Evolutionary conservation across 2,329 filamentous ascomycete genomes (phyloP), one percentile per base, ranked within the genome.

Genomic region (Byssochlamys sp.): DNA sequence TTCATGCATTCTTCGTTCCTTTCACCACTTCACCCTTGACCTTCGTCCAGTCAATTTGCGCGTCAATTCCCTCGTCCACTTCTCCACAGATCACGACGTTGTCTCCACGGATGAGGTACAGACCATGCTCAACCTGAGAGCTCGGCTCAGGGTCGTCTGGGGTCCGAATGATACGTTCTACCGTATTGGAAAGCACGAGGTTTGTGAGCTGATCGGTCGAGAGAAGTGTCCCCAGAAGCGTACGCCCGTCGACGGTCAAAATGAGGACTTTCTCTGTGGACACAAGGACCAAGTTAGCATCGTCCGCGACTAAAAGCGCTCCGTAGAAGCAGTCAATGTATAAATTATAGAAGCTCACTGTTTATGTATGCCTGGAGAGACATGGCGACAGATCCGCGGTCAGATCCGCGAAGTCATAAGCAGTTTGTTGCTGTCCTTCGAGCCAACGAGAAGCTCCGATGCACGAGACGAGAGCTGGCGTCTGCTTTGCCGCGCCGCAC

Each of bases 181-280:
- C 79, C 3, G 92, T 90, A 62, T 89, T 81, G 63, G 85, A 84
- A 11, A 99, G 81, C 27, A 97, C 91, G 61, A 99, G 78, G 75
- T 99, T 99, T 64, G 94, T 97, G 67, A 88, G 85, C 74, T 96
- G 87, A 73, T 99, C 94, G 70, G 88, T 91, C 51, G 89, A 90
- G 53, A 92, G 80, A 56, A 99, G 84, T 2, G 81, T 91, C 59
- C 94, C 94, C 60, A 90, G 82, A 25, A 92, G 78, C 52, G 90
- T 95, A 66, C 92, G 87, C 55, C 92, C 94, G 75, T 97, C 94
- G 65, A 90, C 88, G 28, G 94, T 97, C 62, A 97, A 83, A 68
- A 97, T 87, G 58, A 91, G 81, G 66, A 97, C 90, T 75, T 90
- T 95, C 76, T 96, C 94, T 96, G 69, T 39, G 27, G 39, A 45